A percentile compares a stretch with the other conserved stretches of the same genome.
phyloP scores from a whole-genome alignment of 495 filamentous ascomycete species.

The Podospora anserina region DNA sequence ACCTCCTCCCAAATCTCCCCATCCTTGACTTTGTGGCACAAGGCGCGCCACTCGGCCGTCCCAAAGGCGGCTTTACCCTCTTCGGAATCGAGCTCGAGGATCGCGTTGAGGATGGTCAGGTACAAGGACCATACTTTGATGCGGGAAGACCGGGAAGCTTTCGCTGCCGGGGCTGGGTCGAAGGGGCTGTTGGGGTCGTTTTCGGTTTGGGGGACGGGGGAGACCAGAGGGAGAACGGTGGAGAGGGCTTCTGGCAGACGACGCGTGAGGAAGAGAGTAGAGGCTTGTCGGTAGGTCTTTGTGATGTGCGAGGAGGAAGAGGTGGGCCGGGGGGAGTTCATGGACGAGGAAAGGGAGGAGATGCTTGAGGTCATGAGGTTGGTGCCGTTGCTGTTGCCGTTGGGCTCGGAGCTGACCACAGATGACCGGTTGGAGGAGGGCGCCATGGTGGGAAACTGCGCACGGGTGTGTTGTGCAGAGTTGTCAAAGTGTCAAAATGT shows the following conservation, averaged over 20 bases:
- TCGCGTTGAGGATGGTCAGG: conserved; percentile 84
- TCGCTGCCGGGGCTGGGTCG: conserved; percentile 65
- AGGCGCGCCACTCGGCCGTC: conserved; percentile 71
- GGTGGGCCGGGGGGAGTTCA: conserved; percentile 53
- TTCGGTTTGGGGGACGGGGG: conserved; percentile 38
- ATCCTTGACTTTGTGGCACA: conserved; percentile 76
- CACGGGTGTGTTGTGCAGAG: conserved; percentile 5
- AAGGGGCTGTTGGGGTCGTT: conserved; percentile 33
- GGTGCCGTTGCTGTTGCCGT: conserved; percentile 20
- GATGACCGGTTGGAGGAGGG: conserved; percentile 36
- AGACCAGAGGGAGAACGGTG: conserved; percentile 73
- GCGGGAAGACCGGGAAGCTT: conserved; percentile 68
- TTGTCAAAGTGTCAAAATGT: not conserved
- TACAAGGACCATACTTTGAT: conserved; percentile 98
- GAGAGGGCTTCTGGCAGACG: conserved; percentile 84
- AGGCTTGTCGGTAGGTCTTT: conserved; percentile 85
- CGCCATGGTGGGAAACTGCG: conserved; percentile 24
- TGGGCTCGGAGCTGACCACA: conserved; percentile 1
- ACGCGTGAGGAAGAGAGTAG: conserved; percentile 87
- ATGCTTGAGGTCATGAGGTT: conserved; percentile 45
- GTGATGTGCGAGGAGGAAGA: conserved; percentile 61
- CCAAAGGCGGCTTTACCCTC: conserved; percentile 88
- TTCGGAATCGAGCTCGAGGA: conserved; percentile 82
- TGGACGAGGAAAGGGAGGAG: conserved; percentile 42
- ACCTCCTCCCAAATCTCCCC: conserved; percentile 92